Evolutionary conservation across 1,139 yeast species (phyloP), one percentile per base, ranked within the genome.

Genomic region (Nakaseomyces kungkrabaensis): DNA sequence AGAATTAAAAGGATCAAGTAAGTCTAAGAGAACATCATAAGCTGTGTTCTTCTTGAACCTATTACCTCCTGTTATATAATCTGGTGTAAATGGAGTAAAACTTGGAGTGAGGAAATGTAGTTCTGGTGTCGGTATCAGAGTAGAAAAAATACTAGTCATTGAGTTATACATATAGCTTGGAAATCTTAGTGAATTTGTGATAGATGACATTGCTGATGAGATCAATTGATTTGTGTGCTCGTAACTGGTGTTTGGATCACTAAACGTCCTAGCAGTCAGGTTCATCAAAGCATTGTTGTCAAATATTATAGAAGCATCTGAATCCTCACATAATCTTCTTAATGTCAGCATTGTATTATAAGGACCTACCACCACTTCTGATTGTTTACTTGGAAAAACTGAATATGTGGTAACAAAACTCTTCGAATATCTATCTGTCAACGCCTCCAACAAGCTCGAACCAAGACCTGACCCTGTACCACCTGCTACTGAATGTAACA

Each of bases 391-490:
- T 0, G 96, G 96, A 62, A 92, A 90, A 1, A 92, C 84, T 48
- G 92, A 85, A 59, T 85, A 86, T 0, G 98, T 89, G 51, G 86
- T 87, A 13, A 87, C 74, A 47, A 92, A 68, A 63, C 89, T 90
- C 65, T 90, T 90, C 50, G 85, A 82, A 62, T 82, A 90, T 52
- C 92, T 72, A 64, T 94, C 98, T 50, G 81, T 79, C 52, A 94
- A 68, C 27, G 81, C 72, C 65, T 92, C 97, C 46, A 92, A 69
- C 45, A 92, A 60, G 54, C 78, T 78, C 0, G 96, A 87, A 0
- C 98, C 98, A 43, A 89, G 79, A 6, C 98, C 98, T 0, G 96
- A 85, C 0, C 98, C 98, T 0, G 98, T 92, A 37, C 98, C 98
- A 27, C 98, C 98, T 0, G 97, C 97, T n/a, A 94, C 95, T 13